Evolutionary conservation across 2,329 filamentous ascomycete genomes (phyloP), one percentile per base, ranked within the genome.

Genomic region (Xylariales sp.): DNA sequence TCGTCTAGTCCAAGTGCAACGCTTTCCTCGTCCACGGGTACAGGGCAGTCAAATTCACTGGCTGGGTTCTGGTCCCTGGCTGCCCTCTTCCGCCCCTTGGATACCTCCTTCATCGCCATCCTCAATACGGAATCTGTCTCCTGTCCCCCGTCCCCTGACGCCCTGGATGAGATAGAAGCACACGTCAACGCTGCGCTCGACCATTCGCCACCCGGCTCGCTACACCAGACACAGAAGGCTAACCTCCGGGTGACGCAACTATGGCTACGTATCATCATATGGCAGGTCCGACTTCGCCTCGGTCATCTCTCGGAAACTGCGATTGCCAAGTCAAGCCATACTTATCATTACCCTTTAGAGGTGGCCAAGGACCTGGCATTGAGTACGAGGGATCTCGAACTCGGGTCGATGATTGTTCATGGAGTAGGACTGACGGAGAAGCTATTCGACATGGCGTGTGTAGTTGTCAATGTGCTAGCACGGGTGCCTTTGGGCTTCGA

Each of bases 371-470:
- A 68, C 3, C 50, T 69, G 5, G 59, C 59, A 3, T 42, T 66
- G 1, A 66, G 64, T 2, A 69, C 63, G 0, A 49, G 61, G 2
- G 61, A 66, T 19, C 51, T 70, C 0, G 55, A 63, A 1, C 47
- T 68, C 1, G 56, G 59, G 12, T 64, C 62, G 32, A 62, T 71
- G 40, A 59, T 55, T 15, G 60, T 71, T 0, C 68, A 71, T 9
- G 68, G 68, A 1, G 65, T 66, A 8, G 68, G 68, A 0, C 46
- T 71, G n/a, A 71, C 68, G 0, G 68, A 71, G 42, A 71, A 71
- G 45, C 46, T 71, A 0, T 71, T 68, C 29, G 68, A 71, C 25
- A 59, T 71, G 19, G 66, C 66, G 0, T 70, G 64, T 1, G 62
- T 66, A 0, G 63, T 69, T 2, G 61, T 69, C 1, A 68, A 71